These are phyloP conservation scores for Amylocarpus encephaloides DNA, from an alignment of 2,329 filamentous ascomycete species.

Conservation along the genomic window DNA sequence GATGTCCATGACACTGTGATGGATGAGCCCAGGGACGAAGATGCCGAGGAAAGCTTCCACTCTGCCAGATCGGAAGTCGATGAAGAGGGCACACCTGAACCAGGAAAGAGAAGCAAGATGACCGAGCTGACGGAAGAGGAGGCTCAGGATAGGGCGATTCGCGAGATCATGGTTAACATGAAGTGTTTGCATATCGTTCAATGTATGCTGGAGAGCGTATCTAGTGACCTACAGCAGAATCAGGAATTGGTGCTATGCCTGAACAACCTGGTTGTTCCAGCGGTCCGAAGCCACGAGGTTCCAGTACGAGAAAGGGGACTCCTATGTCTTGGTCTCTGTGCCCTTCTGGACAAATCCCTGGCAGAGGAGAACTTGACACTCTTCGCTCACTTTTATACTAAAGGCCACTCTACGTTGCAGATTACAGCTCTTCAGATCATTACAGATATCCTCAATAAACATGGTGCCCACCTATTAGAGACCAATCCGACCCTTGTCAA, in stretches of 20 bases:
- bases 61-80: conserved; percentile 84
- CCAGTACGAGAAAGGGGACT: conserved; percentile 87
- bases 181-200: conserved; percentile 97
- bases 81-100: conserved; percentile 50
- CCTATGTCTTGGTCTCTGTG: conserved; percentile 83
- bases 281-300: conserved; percentile 86
- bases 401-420: conserved; percentile 84
- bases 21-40: conserved; percentile 48
- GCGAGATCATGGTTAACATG: conserved; percentile 94
- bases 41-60: conserved; percentile 82
- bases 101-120: conserved; percentile 37
- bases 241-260: conserved; percentile 93
- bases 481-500: conserved; percentile 68
- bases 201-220: conserved; percentile 92
- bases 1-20: conserved; percentile 94
- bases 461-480: conserved; percentile 71
- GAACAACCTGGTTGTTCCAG: conserved; percentile 93
- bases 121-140: conserved; percentile 55
- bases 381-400: conserved; percentile 93
- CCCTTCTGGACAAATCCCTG: conserved; percentile 82
- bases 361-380: conserved; percentile 87
- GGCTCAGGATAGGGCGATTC: conserved; percentile 68
- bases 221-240: conserved; percentile 81
- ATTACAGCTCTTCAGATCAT: conserved; percentile 87
- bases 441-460: conserved; percentile 85